Percentiles rank a stretch among this genome's conserved stretches.
Evolutionary conservation across 495 filamentous ascomycete species (phyloP).

Genomic region (Lindgomyces ingoldianus): DNA sequence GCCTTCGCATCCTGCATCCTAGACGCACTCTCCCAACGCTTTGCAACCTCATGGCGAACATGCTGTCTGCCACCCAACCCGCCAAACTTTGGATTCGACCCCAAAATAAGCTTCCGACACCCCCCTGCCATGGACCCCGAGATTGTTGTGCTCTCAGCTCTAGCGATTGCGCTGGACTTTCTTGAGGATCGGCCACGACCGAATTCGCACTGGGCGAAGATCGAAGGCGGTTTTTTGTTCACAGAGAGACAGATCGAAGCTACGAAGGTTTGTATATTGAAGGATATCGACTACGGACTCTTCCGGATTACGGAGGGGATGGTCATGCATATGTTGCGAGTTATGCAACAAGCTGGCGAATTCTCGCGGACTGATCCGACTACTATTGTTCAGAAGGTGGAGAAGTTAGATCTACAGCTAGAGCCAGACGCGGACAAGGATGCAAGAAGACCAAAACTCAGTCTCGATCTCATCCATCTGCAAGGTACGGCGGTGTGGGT

Average conservation of each 20-base stretch:
- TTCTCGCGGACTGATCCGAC: background rate
- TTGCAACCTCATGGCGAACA: slow-evolving; percentile 21
- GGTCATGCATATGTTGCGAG: slow-evolving; percentile 19
- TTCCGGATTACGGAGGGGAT: slow-evolving; percentile 24
- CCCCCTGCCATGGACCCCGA: slow-evolving; percentile 16
- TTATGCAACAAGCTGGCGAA: slow-evolving; percentile 11
- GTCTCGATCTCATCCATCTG: slow-evolving; percentile 4
- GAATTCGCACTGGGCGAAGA: slow-evolving; percentile 28
- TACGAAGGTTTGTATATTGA: slow-evolving; percentile 25
- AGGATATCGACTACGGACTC: slow-evolving; percentile 36
- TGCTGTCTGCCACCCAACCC: background rate
- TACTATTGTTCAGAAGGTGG: background rate
- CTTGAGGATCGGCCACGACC: slow-evolving; percentile 18
- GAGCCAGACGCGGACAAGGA: slow-evolving; percentile 1
- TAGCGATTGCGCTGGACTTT: slow-evolving; percentile 29
- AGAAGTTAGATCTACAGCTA: no score
- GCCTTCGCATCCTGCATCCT: slow-evolving; percentile 38
- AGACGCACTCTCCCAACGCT: slow-evolving; percentile 27
- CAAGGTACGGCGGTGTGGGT: slow-evolving; percentile 20
- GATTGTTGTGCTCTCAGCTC: slow-evolving; percentile 31
- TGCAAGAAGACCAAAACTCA: slow-evolving; percentile 7
- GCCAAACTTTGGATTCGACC: background rate
- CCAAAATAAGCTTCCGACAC: background rate
- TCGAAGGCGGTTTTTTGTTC: slow-evolving; percentile 7
- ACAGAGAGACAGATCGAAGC: slow-evolving; percentile 18